These are phyloP conservation scores for Komagataella phaffii DNA, from an alignment of 805 yeast species.

Conservation along the genomic window DNA sequence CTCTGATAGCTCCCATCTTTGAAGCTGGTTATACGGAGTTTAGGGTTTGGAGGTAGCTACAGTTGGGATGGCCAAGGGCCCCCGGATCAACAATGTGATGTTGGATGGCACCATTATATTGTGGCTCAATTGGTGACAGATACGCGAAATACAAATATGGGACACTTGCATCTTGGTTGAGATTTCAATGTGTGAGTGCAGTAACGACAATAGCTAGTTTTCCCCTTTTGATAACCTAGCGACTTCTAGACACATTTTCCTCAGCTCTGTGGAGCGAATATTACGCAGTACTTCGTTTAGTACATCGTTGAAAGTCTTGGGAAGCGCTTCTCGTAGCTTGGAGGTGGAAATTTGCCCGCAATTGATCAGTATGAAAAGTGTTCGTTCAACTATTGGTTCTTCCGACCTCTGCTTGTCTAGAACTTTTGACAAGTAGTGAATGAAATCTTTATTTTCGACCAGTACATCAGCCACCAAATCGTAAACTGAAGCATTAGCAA, in stretches of 20 bases:
- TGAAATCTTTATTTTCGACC: slow-evolving; percentile 8
- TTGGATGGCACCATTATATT: neutral
- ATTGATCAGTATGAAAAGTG: slow-evolving; percentile 10
- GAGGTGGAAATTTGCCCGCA: neutral
- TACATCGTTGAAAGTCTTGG: neutral
- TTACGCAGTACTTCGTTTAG: slow-evolving; percentile 2
- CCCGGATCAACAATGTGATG: neutral
- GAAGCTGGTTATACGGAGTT: neutral
- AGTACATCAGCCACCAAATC: slow-evolving; percentile 12
- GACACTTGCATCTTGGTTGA: neutral
- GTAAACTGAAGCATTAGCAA: slow-evolving; percentile 16
- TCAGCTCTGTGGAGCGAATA: neutral
- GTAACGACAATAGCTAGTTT: too few species aligned
- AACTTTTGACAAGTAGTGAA: slow-evolving; percentile 6
- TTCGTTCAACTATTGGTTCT: slow-evolving; percentile 11
- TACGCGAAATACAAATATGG: neutral
- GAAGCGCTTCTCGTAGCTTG: neutral
- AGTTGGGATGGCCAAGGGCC: neutral
- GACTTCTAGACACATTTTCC: neutral
- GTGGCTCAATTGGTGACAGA: neutral
- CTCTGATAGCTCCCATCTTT: slow-evolving; percentile 6
- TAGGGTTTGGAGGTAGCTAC: neutral
- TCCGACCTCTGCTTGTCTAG: slow-evolving; percentile 7
- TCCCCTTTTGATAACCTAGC: neutral
- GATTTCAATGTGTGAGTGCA: neutral